Evolutionary conservation across 345 rosid species (phyloP), one percentile per base, ranked within the genome.

Genomic region (Mercurialis annua): DNA sequence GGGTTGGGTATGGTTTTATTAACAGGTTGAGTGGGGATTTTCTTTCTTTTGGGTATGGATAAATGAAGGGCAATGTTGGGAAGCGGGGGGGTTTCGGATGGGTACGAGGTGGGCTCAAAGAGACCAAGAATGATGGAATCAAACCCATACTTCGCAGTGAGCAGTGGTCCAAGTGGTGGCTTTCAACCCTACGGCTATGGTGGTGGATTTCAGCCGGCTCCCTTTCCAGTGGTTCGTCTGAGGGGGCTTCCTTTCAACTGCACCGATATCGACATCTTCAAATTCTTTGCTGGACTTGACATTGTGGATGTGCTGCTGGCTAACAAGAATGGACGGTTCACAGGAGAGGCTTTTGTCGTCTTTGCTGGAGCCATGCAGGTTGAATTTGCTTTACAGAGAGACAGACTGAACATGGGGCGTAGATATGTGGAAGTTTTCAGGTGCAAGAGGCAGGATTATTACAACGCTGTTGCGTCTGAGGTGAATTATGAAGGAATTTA

Each of bases 51-150:
- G 88, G 85, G 82, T 86, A 75, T 83, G 90, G 76, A 78, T 85
- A 74, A 85, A 68, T 85, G 91, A 87, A 92, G 98, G 96, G 98
- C 87, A 71, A 87, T 87, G 90, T 89, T 92, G 84, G 98, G 98
- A 82, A 82, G 96, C 90, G 90, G 92, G 93, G 96, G 93, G 92
- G 77, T 84, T 84, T 86, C 89, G 68, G 92, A 88, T 80, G 90
- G 95, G 82, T 92, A 87, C 91, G 95, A 84, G 92, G 97, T 90
- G 72, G 97, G 97, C 87, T 88, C 98, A 86, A 92, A 92, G 98
- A 90, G 98, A 90, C 98, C 88, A 81, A 86, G 98, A 92, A 92
- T 92, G 97, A 92, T 82, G 90, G 96, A 88, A 85, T 86, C 98
- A 57, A 85, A 84, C 90, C 97, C 98, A 81, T 92, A 90, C 98